phyloP scores from a whole-genome alignment of 2,329 filamentous ascomycete genomes.

The Drechslerella stenobrocha region DNA sequence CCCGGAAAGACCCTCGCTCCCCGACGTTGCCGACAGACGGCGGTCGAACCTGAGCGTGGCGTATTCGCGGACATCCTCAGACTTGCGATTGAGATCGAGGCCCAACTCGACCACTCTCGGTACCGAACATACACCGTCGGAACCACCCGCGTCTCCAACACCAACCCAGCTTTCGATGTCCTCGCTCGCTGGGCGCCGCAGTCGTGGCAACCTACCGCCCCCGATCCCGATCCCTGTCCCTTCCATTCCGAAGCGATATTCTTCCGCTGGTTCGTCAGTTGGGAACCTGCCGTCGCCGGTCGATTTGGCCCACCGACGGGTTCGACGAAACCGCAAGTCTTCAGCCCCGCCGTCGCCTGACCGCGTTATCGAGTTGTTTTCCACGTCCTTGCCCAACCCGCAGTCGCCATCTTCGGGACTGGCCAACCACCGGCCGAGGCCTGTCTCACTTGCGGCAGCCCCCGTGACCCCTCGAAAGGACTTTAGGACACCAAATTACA shows the following conservation, averaged over 20 bases:
- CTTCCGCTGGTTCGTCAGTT: constrained; percentile 32
- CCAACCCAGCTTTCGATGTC: constrained; percentile 39
- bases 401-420: constrained; percentile 29
- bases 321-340: constrained; percentile 33
- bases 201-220: constrained; percentile 27
- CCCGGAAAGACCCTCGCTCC: constrained; percentile 30
- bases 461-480: constrained; percentile 38
- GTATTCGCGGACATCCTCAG: constrained; percentile 35
- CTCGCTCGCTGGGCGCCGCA: constrained; percentile 33
- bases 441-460: constrained; percentile 41
- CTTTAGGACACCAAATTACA: constrained; percentile 25
- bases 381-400: constrained; percentile 40
- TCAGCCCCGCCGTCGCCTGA: constrained; percentile 41
- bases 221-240: constrained; percentile 46
- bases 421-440: constrained; percentile 28
- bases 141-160: constrained; percentile 36
- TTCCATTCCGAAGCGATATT: constrained; percentile 43
- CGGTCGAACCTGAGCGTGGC: constrained; percentile 28
- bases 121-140: constrained; percentile 37
- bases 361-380: constrained; percentile 23
- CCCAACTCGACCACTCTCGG: constrained; percentile 41
- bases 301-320: constrained; percentile 32
- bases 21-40: constrained; percentile 27
- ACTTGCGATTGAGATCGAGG: constrained; percentile 35
- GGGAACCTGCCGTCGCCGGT: constrained; percentile 35